Percentiles rank a stretch among this genome's conserved stretches.
These are phyloP conservation scores for Sarcodon sp. DNA, from an alignment of 768 basidiomycete species.

Conservation along the genomic window DNA sequence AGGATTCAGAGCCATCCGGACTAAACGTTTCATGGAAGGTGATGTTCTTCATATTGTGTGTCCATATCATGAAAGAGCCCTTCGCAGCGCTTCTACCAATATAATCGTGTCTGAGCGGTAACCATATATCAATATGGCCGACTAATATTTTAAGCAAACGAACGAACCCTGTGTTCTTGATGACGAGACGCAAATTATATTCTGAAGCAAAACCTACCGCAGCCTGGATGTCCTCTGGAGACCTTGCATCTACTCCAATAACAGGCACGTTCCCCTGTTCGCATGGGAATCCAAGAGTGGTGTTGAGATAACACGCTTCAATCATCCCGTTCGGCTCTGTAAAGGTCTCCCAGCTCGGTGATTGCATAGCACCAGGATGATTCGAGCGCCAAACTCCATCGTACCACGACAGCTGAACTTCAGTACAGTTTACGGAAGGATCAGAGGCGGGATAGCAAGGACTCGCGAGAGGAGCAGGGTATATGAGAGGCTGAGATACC, in stretches of 20 bases:
- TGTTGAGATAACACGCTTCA: conserved; percentile 38
- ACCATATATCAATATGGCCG: not conserved
- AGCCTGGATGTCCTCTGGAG: conserved; percentile 24
- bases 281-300: conserved; percentile 24
- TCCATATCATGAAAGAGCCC: conserved; percentile 19
- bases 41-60: conserved; percentile 25
- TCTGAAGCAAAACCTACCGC: conserved; percentile 22
- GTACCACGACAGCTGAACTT: conserved; percentile 13
- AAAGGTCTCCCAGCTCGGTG: conserved; percentile 19
- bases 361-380: conserved; percentile 26
- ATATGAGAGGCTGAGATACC: conserved; percentile 30
- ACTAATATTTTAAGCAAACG: not conserved
- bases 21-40: conserved; percentile 17
- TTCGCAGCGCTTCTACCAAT: conserved; percentile 25
- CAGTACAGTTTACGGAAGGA: conserved; percentile 23
- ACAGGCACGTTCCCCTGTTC: conserved; percentile 19
- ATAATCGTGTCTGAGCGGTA: conserved; percentile 20
- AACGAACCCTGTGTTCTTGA: conserved; percentile 15
- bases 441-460: conserved; percentile 24
- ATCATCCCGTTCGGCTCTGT: conserved; percentile 31
- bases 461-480: conserved; percentile 17
- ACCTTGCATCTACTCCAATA: conserved; percentile 26
- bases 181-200: conserved; percentile 23
- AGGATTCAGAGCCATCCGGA: conserved; percentile 13
- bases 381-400: conserved; percentile 28